Evolutionary conservation across 208 protist genomes (phyloP), one percentile per base, ranked within the genome.

Genomic region (Porcisia deanei): DNA sequence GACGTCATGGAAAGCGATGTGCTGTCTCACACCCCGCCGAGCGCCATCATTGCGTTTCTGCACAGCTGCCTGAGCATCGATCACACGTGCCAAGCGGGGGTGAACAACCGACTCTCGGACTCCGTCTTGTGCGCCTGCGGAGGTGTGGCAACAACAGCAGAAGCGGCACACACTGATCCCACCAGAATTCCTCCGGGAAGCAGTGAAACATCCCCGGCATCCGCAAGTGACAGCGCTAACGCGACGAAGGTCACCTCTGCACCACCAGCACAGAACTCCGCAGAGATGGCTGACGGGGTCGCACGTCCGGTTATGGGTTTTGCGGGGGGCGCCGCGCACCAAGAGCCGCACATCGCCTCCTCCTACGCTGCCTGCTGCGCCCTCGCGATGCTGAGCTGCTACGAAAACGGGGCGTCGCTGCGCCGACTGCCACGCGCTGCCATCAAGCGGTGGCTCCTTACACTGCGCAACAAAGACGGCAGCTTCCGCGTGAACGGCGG

Each of bases 381-480:
- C 14, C 85, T 98, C 20, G 86, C 77, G 47, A 94, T 96, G 25
- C 58, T 98, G 3, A 71, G 72, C 43, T 39, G 39, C 34, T 25
- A 77, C 53, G 81, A 63, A 22, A 67, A 71, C 39, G 68, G 58
- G 16, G 73, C 58, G 3, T 69, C 79, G 8, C 77, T 96, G 22
- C 81, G 65, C 0, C 55, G 58, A 34, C 77, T 98, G n/a, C 87
- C 94, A 3, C 78, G 93, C 6, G 85, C 91, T 1, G 89, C 85
- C 30, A 88, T 98, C 68, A 91, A 96, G 76, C 77, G 88, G n/a
- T 98, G 94, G 89, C 67, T 98, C 16, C 76, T 96, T 16, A 80
- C 81, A 0, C 84, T 98, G 45, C 92, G 94, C 43, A 80, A 85
- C 49, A 59, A 80, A 14, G 90, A 93, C 47, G 91, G 93, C 37